Evolutionary conservation across 179 eudicot genomes (phyloP).

Genomic region (Patellifolia procumbens): DNA sequence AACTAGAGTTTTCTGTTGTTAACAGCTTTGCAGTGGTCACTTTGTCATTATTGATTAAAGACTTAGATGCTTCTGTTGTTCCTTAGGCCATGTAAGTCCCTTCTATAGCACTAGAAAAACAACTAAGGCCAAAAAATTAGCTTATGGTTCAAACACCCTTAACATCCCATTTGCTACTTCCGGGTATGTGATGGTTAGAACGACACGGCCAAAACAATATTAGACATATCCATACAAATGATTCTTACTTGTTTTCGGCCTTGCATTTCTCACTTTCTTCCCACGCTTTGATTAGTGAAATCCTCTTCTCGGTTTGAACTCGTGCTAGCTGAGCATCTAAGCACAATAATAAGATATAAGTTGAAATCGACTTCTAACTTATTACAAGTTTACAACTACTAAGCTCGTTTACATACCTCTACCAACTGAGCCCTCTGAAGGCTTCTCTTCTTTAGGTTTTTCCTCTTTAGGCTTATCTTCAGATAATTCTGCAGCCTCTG

Average conservation of each 20-base stretch:
- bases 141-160: neutral
- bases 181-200: neutral
- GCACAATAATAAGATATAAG: neutral
- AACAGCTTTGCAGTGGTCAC: no score
- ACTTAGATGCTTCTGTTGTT: no score
- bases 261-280: slow-evolving; percentile 87
- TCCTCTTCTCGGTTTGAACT: slow-evolving; percentile 72
- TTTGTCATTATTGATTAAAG: no score
- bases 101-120: no score
- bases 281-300: slow-evolving; percentile 84
- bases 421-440: slow-evolving; percentile 47
- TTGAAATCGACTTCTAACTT: neutral
- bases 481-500: slow-evolving; percentile 26
- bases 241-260: slow-evolving; percentile 80
- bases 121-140: neutral
- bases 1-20: no score
- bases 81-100: no score
- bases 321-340: slow-evolving; percentile 71
- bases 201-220: no score
- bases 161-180: neutral
- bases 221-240: neutral
- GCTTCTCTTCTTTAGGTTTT: slow-evolving; percentile 38
- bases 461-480: slow-evolving; percentile 5
- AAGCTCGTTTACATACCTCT: no score
- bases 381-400: no score